phyloP scores from a whole-genome alignment of 805 yeast species.

The Ogataea siamensis region DNA sequence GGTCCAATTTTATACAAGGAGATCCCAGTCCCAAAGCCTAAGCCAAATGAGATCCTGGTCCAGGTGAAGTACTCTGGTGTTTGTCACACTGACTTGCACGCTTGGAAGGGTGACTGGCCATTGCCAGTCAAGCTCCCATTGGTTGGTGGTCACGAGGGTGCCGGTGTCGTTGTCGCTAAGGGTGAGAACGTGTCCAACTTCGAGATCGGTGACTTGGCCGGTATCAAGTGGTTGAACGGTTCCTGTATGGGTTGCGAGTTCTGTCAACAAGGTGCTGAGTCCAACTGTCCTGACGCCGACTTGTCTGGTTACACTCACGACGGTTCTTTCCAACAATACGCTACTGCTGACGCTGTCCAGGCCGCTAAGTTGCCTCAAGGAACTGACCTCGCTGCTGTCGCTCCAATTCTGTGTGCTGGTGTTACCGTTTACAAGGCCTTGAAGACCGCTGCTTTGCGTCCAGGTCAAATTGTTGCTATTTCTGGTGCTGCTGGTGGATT shows the following conservation, averaged over 20 bases:
- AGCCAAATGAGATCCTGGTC: conserved; percentile 67
- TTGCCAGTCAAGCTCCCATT: conserved; percentile 63
- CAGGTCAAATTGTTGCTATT: conserved; percentile 74
- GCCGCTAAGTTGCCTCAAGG: conserved; percentile 76
- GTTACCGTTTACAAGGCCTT: conserved; percentile 88
- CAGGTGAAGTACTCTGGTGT: conserved; percentile 83
- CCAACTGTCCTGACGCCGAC: conserved; percentile 66
- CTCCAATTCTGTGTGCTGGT: conserved; percentile 89
- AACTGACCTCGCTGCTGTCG: conserved; percentile 68
- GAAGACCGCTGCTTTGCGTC: conserved; percentile 67
- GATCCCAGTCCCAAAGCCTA: conserved; percentile 73
- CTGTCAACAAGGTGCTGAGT: conserved; percentile 58
- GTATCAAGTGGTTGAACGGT: conserved; percentile 75
- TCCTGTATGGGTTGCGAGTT: conserved; percentile 70
- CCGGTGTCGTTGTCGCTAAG: conserved; percentile 71
- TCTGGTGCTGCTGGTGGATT: conserved; percentile 85
- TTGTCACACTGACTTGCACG: conserved; percentile 88
- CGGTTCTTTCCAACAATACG: conserved; percentile 89
- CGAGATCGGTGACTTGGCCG: conserved; percentile 73
- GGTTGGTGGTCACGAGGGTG: conserved; percentile 85
- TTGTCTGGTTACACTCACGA: conserved; percentile 86
- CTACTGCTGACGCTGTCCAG: conserved; percentile 83
- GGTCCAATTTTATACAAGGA: conserved; percentile 63
- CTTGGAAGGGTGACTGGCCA: conserved; percentile 90
- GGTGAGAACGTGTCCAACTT: conserved; percentile 64